Evolutionary conservation across 148 eudicot genomes (phyloP), one percentile per base, ranked within the genome.

Genomic region (Amaranthus palmeri): DNA sequence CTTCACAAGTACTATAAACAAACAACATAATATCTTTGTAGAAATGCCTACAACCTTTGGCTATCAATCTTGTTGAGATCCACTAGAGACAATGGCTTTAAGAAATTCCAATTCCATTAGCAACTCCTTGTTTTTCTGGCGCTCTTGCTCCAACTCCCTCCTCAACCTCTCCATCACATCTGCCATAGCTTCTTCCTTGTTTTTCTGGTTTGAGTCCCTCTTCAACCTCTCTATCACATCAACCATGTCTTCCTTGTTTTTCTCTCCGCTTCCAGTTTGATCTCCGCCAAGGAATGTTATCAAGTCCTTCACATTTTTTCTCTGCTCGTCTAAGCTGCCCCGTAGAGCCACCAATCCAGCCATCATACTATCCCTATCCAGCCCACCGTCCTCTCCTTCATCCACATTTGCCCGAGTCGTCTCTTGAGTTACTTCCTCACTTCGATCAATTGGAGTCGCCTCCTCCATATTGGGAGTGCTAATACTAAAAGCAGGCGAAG

Each of bases 281-380:
- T 70, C 74, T 2, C 85, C 86, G 42, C 76, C 76, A 4, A 88
- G 52, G 6, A 70, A 52, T 15, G 57, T 75, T 46, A 87, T 83
- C 78, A 91, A 77, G 4, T 80, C 78, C 44, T 51, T 80, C 10
- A 91, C 92, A 42, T 74, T 72, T 67, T 76, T 75, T 79, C 87
- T 84, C 64, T 88, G 93, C 72, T 80, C 88, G 59, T 91, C 90
- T 83, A 91, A 81, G 74, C 91, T 87, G 54, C 76, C 79, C 79
- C 81, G 81, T 80, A 88, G 70, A 43, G 73, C 54, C 75, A 78
- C 53, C 68, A 91, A 63, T 8, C 85, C 80, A 58, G 70, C 81
- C 86, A 88, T 54, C 83, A 87, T 69, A 41, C 61, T 79, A 54
- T 68, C 85, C 83, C 69, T 81, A 63, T 81, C 80, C 43, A 77